Evolutionary conservation across 139 green algal genomes (phyloP).

Genomic region (Desmodesmus armatus): DNA sequence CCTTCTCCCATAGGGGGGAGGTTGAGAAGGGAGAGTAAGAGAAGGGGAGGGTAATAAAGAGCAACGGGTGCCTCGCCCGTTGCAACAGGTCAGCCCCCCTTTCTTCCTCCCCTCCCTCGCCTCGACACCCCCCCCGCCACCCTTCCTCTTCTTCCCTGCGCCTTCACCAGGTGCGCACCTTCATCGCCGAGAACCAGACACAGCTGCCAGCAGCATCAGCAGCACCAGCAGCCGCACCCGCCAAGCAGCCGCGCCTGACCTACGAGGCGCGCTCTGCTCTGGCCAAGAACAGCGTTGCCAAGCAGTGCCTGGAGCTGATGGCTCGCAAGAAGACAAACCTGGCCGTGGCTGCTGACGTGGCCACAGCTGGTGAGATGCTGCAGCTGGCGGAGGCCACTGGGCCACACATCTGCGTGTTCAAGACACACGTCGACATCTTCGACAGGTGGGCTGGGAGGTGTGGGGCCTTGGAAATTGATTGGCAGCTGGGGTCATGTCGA

Average conservation of each 20-base stretch:
- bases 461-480: too few species aligned
- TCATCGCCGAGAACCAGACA: conserved; percentile 96
- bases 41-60: too few species aligned
- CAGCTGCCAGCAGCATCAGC: conserved; percentile 48
- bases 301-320: conserved; percentile 91
- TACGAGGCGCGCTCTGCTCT: conserved; percentile 85
- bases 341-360: conserved; percentile 96
- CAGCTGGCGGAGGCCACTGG: conserved; percentile 90
- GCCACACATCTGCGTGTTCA: conserved; percentile 97
- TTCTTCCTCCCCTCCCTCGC: too few species aligned
- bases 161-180: conserved; percentile 76
- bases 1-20: too few species aligned
- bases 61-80: too few species aligned
- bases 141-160: too few species aligned
- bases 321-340: conserved; percentile 96
- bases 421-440: conserved; percentile 99
- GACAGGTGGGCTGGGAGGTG: conserved; percentile 77
- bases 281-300: conserved; percentile 79
- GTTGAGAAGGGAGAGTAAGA: too few species aligned
- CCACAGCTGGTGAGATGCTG: conserved; percentile 91
- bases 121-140: background rate
- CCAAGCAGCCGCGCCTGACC: conserved; percentile 73
- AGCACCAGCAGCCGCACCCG: conserved; percentile 47
- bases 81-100: too few species aligned
- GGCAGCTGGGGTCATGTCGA: too few species aligned